Base-by-base conservation (phyloP, 768 basidiomycete species). In the Collybiopsis luxurians region DNA sequence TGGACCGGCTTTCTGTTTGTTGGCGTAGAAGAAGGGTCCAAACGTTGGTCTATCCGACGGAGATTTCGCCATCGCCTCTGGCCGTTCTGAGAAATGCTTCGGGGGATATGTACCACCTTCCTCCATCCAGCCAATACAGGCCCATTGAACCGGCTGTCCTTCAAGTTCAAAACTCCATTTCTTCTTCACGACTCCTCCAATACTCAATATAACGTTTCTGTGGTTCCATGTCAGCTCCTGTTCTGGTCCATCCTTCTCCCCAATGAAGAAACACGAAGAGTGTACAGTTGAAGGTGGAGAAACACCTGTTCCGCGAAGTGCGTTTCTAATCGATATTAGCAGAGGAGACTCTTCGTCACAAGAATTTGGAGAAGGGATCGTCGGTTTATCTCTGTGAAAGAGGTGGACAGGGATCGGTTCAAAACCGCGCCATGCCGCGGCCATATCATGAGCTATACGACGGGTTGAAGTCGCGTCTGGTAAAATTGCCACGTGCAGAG, bases 141-240 rank as follows among this genome's bases (percentile, higher is more conserved):
- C 91, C 73, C 80, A 90, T 63, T 90, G 90, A 31, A 94, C 82
- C 1, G 79, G 77, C 64, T 93, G 86, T 5, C 77, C 80, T 64
- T 90, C 89, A 40, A 82, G 75, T n/a, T 74, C 68, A 64, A 92
- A 89, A 53, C 78, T 80, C 92, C 91, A 93, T 64, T 84, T 83
- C 64, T 86, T 85, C 55, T 74, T 74, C 53, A 92, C 82, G 15
- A 89, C 74, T 0, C 88, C 87, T 0, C 88, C 91, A 17, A 76
- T 75, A 57, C 81, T 85, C 61, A 89, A 73, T 0, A 89, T 72
- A 0, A 88, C 89, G 15, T 78, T 80, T 55, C 76, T 73, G 23
- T 78, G 74, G 61, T 88, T 82, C 92, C 91, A 93, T 15, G 80
- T 73, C 13, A 93, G 72, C 61, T 92, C 86, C 57, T 84, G 79